Evolutionary conservation across 257 asterid genomes (phyloP), one percentile per base, ranked within the genome.

Genomic region (Gardenia jasminoides): DNA sequence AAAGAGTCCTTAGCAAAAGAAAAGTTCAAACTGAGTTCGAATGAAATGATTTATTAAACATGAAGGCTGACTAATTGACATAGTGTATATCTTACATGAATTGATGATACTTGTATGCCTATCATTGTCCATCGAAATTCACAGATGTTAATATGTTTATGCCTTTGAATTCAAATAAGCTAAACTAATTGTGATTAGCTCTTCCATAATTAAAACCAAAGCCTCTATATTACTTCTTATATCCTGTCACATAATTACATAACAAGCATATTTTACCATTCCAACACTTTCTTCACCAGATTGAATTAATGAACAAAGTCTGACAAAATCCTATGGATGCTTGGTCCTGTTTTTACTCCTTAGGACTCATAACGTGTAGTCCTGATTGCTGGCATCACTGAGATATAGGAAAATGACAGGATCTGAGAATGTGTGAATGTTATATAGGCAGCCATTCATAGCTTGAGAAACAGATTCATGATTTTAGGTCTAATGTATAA

Each of bases 1-100:
- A 84, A 93, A 93, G 77, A 62, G 76, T 59, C 97, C 97, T 91
- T 44, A 71, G 76, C 50, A 67, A 76, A 41, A 67, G 81, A 77
- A 65, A 78, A 79, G 47, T 76, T 80, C 76, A 50, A 69, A 61
- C 31, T 77, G 74, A 73, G 79, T 70, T 79, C 75, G 61, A 16
- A 52, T 69, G 69, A 64, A 77, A 73, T 73, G 30, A 73, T 73
- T 54, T 52, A 43, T 30, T 54, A 1, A 36, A 67, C 13, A 15
- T 7, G 5, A 10, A n/a, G 24, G 33, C 26, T 9, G 5, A 2
- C 11, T 74, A 3, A 52, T 15, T 7, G 39, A 36, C 67, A 74
- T 11, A 20, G 33, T 61, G 6, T 62, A 5, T 19, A 7, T 22
- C 30, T 68, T 1, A 20, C 41, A 50, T 68, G 31, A 68, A 16